Evolutionary conservation across 352 stramenopile species (phyloP).

Genomic region (Globisporangium takayamanum): DNA sequence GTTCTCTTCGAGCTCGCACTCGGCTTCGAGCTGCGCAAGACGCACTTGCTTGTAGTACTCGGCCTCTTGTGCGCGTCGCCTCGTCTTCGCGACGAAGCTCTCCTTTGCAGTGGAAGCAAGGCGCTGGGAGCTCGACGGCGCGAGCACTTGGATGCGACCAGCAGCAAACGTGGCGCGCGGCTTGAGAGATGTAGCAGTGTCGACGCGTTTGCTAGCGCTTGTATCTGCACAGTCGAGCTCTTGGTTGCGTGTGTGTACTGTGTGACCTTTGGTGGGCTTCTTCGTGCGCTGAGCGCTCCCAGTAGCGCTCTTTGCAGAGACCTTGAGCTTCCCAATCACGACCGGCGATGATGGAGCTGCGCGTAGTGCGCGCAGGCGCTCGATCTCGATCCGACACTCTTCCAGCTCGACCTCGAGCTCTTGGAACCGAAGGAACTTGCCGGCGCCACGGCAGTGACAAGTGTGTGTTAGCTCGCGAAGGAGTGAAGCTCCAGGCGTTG

Average conservation of each 20-base stretch:
- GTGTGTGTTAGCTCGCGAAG: background rate
- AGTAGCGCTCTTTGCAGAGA: constrained; percentile 8
- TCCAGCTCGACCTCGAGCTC: constrained; percentile 58
- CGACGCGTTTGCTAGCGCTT: background rate
- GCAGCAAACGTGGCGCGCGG: background rate
- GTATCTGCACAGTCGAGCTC: background rate
- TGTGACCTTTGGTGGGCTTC: background rate
- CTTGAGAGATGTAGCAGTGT: background rate
- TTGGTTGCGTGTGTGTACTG: background rate
- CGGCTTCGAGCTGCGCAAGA: constrained; percentile 53
- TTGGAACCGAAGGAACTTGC: constrained; percentile 66
- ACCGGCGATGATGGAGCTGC: background rate
- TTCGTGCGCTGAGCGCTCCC: background rate
- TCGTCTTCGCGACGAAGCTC: constrained; percentile 52
- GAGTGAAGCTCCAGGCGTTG: background rate
- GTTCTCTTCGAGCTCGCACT: constrained; percentile 75
- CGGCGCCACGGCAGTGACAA: constrained; percentile 9
- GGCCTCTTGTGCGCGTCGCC: constrained; percentile 40
- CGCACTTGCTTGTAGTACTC: constrained; percentile 67
- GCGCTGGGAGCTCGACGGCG: background rate
- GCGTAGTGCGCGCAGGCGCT: constrained; percentile 31
- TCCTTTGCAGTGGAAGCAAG: constrained; percentile 10
- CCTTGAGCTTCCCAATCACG: constrained; percentile 41
- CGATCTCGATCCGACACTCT: constrained; percentile 50
- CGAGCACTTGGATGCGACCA: constrained; percentile 7